Evolutionary conservation across 176 grass and related monocot species (phyloP), one percentile per base, ranked within the genome.

Genomic region (Cenchrus americanus): DNA sequence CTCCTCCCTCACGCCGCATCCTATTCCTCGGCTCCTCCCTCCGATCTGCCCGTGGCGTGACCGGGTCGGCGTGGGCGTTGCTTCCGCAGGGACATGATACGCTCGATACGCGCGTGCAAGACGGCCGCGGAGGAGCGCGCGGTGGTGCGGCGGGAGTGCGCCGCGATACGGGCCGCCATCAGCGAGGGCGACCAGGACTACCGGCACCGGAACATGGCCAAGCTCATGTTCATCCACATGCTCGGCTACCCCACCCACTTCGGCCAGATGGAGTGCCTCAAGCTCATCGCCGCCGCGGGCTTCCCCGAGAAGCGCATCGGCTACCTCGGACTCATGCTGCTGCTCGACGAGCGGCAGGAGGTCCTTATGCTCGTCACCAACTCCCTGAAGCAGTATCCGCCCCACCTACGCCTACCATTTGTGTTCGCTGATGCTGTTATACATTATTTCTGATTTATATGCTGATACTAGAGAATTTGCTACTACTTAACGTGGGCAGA

Each of bases 191-290:
- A 99, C 71, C 87, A 95, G 61, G 93, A 94, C 87, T 99, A 96
- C 86, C 87, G 97, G 67, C 97, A 99, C 47, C 91, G 97, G 58
- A 99, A 99, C 80, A 85, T 99, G 75, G 91, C 97, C 54, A 99
- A 99, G 84, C 97, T 99, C 49, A 99, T 99, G 97, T 99, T 99
- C 84, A 99, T 99, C 75, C 97, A 99, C 86, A 99, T 99, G 97
- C 97, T 99, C 77, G 97, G 97, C 22, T 99, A 99, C 87, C 97
- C 97, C 37, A 99, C 97, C 47, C 97, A 99, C 88, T 99, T 99
- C 71, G 97, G 97, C 18, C 97, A 99, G 91, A 99, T 99, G 97
- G 97, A 99, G 87, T 99, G 97, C 76, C 93, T 99, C 87, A 99
- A 99, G 83, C 88, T 99, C 73, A 99, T 99, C 72, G 93, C 97